Conservation (phyloP, 2,329 filamentous ascomycete genomes). For the Pseudofabraea citricarpa region DNA sequence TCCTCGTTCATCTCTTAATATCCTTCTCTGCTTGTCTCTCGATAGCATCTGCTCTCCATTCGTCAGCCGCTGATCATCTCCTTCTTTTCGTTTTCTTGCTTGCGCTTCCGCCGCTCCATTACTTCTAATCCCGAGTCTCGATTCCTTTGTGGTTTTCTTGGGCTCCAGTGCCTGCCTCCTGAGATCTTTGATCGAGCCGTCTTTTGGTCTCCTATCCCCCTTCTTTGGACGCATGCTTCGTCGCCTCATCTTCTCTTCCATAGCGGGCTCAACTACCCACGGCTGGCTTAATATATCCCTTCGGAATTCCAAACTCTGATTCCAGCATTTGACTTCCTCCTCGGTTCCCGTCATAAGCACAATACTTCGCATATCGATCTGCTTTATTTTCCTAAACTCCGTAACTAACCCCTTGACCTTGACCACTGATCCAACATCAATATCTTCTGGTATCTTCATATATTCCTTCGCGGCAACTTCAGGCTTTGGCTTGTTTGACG, state of each 20-base stretch:
- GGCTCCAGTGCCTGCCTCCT: background rate
- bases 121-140: background rate
- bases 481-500: background rate
- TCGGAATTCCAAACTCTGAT: conserved; percentile 46
- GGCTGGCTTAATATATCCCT: conserved; percentile 43
- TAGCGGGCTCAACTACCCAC: conserved; percentile 42
- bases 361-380: conserved; percentile 49
- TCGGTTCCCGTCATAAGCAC: conserved; percentile 44
- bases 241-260: conserved; percentile 2
- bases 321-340: conserved; percentile 56
- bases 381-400: conserved; percentile 42
- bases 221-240: conserved; percentile 3
- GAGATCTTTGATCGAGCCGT: background rate
- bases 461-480: conserved; percentile 31
- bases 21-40: conserved; percentile 2
- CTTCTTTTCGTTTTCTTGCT: background rate
- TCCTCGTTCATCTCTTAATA: conserved; percentile 2
- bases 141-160: background rate
- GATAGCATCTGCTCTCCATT: conserved; percentile 2
- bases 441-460: conserved; percentile 49
- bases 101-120: too few relatives aligned
- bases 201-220: conserved; percentile 6
- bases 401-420: conserved; percentile 51
- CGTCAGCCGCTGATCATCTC: background rate
- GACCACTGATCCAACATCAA: conserved; percentile 50